A percentile compares a stretch with the other conserved stretches of the same genome.
Evolutionary conservation across 225 moss, liverwort and hornwort species (phyloP).

Genomic region (Pseudisothecium myosuroides): DNA sequence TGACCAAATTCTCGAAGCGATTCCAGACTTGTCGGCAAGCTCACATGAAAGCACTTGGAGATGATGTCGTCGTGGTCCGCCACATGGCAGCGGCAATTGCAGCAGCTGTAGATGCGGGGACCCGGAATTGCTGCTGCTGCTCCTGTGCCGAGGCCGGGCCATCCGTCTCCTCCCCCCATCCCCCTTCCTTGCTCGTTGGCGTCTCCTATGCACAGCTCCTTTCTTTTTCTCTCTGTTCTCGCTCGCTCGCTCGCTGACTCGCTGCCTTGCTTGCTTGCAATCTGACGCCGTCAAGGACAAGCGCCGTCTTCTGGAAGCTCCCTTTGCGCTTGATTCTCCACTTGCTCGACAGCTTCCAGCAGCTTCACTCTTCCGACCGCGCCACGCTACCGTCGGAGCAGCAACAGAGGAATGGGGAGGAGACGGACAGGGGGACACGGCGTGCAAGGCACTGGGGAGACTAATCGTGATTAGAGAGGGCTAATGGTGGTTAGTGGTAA

Average conservation of each 20-base stretch:
- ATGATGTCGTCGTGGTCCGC: slow-evolving; percentile 99
- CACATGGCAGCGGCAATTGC: slow-evolving; percentile 98
- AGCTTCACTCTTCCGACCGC: neutral
- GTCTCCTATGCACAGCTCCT: neutral
- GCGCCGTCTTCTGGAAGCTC: neutral
- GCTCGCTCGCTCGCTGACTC: neutral
- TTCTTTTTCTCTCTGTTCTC: neutral
- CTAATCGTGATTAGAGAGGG: neutral
- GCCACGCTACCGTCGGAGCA: neutral
- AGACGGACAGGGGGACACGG: neutral
- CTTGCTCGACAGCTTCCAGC: neutral
- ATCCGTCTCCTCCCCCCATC: slow-evolving; percentile 36
- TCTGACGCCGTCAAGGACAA: neutral
- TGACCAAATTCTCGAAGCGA: neutral
- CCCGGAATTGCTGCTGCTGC: slow-evolving; percentile 35
- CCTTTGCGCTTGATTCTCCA: neutral
- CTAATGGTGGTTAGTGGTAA: neutral
- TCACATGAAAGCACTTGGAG: slow-evolving; percentile 94
- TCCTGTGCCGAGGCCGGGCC: slow-evolving; percentile 4
- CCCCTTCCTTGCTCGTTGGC: neutral
- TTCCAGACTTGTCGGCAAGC: neutral
- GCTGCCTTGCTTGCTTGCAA: neutral
- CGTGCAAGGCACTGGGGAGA: neutral
- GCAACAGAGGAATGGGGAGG: neutral
- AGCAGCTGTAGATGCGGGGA: slow-evolving; percentile 98